Conservation (phyloP, 106 monocot genomes). For the Dioscorea zingiberensis region DNA sequence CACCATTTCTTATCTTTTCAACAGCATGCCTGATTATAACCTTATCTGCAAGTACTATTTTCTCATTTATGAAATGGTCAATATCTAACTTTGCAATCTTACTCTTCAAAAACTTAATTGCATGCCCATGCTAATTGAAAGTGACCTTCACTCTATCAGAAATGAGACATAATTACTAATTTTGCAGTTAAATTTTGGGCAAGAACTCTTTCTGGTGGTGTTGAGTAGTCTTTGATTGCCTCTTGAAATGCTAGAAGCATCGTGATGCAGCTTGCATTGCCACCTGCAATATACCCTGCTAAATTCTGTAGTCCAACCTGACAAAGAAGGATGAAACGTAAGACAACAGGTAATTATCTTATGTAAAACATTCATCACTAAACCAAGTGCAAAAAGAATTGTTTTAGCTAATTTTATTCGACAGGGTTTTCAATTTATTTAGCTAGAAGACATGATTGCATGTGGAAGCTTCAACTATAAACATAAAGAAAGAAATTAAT, state of each 20-base stretch:
- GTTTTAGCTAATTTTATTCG: no score
- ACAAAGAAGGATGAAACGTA: constrained; percentile 1
- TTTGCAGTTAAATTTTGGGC: constrained; percentile 72
- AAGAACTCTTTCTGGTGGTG: constrained; percentile 63
- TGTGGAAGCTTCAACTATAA: no score
- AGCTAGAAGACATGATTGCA: no score
- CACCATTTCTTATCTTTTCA: constrained; percentile 85
- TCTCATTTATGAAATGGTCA: constrained; percentile 83
- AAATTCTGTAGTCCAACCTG: constrained; percentile 92
- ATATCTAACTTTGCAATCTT: constrained; percentile 86
- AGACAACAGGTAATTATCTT: no score
- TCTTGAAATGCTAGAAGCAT: constrained; percentile 91
- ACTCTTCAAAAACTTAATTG: constrained; percentile 84
- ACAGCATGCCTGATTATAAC: constrained; percentile 84
- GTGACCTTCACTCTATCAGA: constrained; percentile 86
- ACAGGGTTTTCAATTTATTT: no score
- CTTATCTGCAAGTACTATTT: constrained; percentile 83
- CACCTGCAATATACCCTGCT: constrained; percentile 72
- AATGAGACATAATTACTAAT: constrained; percentile 87
- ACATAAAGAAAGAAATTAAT: no score
- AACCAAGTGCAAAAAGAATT: no score
- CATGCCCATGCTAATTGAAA: constrained; percentile 96
- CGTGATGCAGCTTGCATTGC: constrained; percentile 82
- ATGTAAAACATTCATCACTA: no score
- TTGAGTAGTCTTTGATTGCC: constrained; percentile 71